These are phyloP conservation scores for Aspergillus sp. DNA, from an alignment of 2,329 filamentous ascomycete genomes.

Conservation along the genomic window DNA sequence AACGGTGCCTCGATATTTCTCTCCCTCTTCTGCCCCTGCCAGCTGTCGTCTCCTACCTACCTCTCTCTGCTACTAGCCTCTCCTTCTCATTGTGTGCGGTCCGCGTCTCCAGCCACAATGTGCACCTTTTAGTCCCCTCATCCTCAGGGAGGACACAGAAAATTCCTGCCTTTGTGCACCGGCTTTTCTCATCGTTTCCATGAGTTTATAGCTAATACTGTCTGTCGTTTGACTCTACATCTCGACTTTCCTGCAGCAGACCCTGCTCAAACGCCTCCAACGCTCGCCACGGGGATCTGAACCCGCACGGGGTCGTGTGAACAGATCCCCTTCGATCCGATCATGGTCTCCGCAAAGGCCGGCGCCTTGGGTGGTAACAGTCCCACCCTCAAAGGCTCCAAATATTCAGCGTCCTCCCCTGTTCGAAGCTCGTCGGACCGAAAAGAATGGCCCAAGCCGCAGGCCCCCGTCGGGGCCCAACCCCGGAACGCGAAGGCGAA, in stretches of 20 bases:
- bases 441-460: slow-evolving; percentile 5
- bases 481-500: slow-evolving; percentile 15
- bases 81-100: neutral
- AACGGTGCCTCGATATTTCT: slow-evolving; percentile 2
- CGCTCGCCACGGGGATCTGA: slow-evolving; percentile 1
- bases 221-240: neutral
- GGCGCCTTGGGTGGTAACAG: slow-evolving; percentile 4
- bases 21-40: neutral
- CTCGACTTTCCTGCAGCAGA: slow-evolving; percentile 1
- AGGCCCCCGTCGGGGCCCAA: slow-evolving; percentile 7
- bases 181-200: slow-evolving; percentile 7
- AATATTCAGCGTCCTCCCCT: slow-evolving; percentile 2
- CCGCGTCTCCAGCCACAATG: neutral
- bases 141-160: neutral
- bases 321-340: neutral
- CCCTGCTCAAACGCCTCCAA: neutral
- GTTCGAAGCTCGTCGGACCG: slow-evolving; percentile 6
- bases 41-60: slow-evolving; percentile 1
- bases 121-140: neutral
- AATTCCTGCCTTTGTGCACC: slow-evolving; percentile 3
- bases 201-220: slow-evolving; percentile 4
- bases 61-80: neutral
- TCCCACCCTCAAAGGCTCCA: slow-evolving; percentile 3
- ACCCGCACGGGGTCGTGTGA: neutral
- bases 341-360: slow-evolving; percentile 8